Evolutionary conservation across 2,329 filamentous ascomycete species (phyloP).

Genomic region (Colletotrichum gloeosporioides): DNA sequence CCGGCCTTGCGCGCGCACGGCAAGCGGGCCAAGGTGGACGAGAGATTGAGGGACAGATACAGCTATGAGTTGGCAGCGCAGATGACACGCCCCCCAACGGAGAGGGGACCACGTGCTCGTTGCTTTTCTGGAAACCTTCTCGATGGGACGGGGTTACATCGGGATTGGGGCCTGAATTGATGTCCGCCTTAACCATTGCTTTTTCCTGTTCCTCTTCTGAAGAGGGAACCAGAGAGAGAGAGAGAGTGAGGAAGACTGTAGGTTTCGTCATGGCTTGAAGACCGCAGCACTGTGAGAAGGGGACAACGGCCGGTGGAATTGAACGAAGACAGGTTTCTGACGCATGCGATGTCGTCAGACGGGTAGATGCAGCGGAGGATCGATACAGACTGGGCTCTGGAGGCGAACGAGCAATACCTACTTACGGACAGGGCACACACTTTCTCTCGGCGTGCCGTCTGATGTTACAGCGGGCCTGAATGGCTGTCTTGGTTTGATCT

Average conservation of each 20-base stretch:
- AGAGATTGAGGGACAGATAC: not conserved
- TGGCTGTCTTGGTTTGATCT: not conserved
- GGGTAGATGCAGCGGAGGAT: not conserved
- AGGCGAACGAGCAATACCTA: not conserved
- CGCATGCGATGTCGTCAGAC: not conserved
- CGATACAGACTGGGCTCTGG: not conserved
- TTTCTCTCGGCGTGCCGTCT: not conserved
- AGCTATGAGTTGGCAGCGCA: not conserved
- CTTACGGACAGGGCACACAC: not conserved
- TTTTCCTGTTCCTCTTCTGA: not conserved
- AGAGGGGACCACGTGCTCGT: not conserved
- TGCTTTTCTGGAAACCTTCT: slow-evolving; percentile 18
- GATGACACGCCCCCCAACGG: not conserved
- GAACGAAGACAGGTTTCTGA: not conserved
- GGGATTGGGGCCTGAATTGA: not conserved
- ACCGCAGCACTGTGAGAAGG: not conserved
- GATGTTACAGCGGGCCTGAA: not conserved
- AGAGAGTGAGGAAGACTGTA: not conserved
- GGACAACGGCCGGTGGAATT: not conserved
- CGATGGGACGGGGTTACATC: not conserved
- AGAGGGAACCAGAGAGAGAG: not conserved
- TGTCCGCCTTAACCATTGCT: not conserved
- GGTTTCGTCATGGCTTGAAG: not conserved
- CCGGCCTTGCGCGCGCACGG: not conserved
- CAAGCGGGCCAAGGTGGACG: not conserved